A percentile compares a stretch with the other conserved stretches of the same genome.
Conservation (phyloP, 169 alveolate species). For the Plasmodium inui region DNA sequence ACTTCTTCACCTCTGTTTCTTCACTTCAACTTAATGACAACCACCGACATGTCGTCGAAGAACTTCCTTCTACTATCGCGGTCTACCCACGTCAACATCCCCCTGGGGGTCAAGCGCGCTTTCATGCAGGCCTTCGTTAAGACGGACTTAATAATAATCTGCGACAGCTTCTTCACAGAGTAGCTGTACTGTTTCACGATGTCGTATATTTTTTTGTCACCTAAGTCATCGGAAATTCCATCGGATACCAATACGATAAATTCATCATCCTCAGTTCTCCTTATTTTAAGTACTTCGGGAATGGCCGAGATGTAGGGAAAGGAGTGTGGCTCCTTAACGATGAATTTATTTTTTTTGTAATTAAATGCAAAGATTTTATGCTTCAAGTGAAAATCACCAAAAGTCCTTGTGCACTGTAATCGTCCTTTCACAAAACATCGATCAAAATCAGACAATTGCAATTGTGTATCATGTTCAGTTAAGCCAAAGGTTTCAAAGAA, state of each 20-base stretch:
- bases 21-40: constrained; percentile 46
- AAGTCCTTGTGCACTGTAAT: constrained; percentile 83
- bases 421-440: constrained; percentile 82
- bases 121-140: constrained; percentile 18
- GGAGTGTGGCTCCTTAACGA: constrained; percentile 55
- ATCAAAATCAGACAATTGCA: neutral
- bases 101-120: neutral
- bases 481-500: neutral
- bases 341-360: constrained; percentile 5
- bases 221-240: constrained; percentile 81
- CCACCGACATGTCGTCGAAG: constrained; percentile 64
- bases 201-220: constrained; percentile 63
- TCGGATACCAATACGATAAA: constrained; percentile 79
- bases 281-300: constrained; percentile 72
- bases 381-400: constrained; percentile 83
- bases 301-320: constrained; percentile 79
- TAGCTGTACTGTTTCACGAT: neutral
- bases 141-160: constrained; percentile 25
- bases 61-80: constrained; percentile 23
- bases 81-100: neutral
- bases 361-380: constrained; percentile 57
- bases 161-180: constrained; percentile 25
- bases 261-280: constrained; percentile 63
- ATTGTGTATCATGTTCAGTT: neutral
- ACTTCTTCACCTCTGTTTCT: neutral